Evolutionary conservation across 768 basidiomycete species (phyloP), one percentile per base, ranked within the genome.

Genomic region (Crepidotus variabilis): DNA sequence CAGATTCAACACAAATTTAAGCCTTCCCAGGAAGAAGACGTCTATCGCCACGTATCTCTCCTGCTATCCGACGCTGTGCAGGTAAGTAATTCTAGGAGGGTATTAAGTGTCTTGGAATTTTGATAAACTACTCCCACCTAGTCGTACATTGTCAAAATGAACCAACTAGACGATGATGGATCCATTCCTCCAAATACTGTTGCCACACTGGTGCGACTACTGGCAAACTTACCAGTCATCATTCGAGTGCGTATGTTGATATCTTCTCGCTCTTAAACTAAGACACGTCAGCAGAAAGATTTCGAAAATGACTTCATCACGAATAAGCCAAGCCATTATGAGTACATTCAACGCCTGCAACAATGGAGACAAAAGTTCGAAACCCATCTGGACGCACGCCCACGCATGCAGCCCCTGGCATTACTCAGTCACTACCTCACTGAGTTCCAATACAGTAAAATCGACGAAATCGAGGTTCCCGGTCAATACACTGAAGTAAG

Each of bases 401-500:
- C 94, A 47, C 85, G 88, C 35, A 71, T 87, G 46, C 94, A 96
- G 63, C 85, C 92, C 4, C 75, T 99, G 55, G 94, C 97, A 60
- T 76, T 86, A 49, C 76, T 92, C 45, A 94, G 92, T 61, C 94
- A 95, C 71, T 97, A 94, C 72, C 77, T 99, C 63, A 90, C 92
- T 6, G 97, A 98, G 71, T 99, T 98, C 78, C 96, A 98, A 63
- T 94, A 98, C 70, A 87, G 86, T 66, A 97, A 94, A 69, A 94
- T 96, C 50, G 97, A 98, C 60, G 96, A 99, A 60, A 92, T 99
- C 36, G 95, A 99, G 67, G 85, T 99, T 50, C 95, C 95, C n/a
- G 97, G 97, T 6, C 97, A 99, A 70, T 99, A 99, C 68, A 90
- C 94, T 0, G 92, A 98, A 82, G 94, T 91, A n/a, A 21, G 65